Evolutionary conservation across 805 yeast genomes (phyloP).

Genomic region (Cyberlindnera sargentensis): DNA sequence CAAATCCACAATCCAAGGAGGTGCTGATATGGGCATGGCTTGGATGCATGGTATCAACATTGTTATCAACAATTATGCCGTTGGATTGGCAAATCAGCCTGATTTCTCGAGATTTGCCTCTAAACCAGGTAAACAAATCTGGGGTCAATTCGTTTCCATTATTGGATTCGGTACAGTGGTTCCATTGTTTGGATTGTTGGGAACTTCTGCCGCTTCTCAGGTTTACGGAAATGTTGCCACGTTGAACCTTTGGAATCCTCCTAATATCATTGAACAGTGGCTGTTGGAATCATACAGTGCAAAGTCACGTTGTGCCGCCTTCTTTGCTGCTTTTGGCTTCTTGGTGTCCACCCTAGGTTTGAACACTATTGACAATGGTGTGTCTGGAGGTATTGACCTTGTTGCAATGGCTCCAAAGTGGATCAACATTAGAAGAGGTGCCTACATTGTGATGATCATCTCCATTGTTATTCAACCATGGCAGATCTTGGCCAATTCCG

Average conservation of each 20-base stretch:
- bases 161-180: constrained; percentile 34
- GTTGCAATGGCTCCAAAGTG: constrained; percentile 43
- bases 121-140: constrained; percentile 30
- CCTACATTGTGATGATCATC: constrained; percentile 57
- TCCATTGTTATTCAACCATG: constrained; percentile 76
- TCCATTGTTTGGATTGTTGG: constrained; percentile 39
- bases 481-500: constrained; percentile 30
- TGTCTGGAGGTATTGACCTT: constrained; percentile 45
- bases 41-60: constrained; percentile 26
- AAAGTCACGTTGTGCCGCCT: constrained; percentile 40
- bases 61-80: constrained; percentile 25
- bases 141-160: constrained; percentile 32
- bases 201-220: constrained; percentile 37
- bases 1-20: constrained; percentile 19
- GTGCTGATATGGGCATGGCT: constrained; percentile 26
- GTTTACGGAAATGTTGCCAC: constrained; percentile 28
- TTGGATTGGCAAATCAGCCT: constrained; percentile 27
- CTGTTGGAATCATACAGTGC: constrained; percentile 30
- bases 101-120: constrained; percentile 32
- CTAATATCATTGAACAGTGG: constrained; percentile 34
- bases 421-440: constrained; percentile 58
- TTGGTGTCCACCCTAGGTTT: constrained; percentile 29
- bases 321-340: constrained; percentile 33
- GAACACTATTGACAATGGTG: constrained; percentile 35
- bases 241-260: constrained; percentile 39